These are phyloP conservation scores for Euryodendron excelsum DNA, from an alignment of 148 eudicot species.

Conservation along the genomic window DNA sequence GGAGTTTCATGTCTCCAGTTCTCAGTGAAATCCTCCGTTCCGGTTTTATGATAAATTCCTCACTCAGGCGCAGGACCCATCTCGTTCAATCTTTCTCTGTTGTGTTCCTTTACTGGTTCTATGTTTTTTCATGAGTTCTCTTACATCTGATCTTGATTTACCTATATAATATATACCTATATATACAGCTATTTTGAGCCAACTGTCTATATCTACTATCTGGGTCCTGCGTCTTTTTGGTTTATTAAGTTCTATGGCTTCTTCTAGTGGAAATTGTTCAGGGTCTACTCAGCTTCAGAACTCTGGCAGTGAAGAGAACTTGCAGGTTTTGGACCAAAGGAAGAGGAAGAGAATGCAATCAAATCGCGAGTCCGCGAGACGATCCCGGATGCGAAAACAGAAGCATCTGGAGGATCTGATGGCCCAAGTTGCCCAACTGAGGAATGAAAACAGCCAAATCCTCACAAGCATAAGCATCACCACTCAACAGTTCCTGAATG, in stretches of 20 bases:
- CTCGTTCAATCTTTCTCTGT: constrained; percentile 78
- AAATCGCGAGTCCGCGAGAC: constrained; percentile 54
- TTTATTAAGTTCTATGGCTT: constrained; percentile 26
- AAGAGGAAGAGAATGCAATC: constrained; percentile 63
- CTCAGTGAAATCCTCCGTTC: constrained; percentile 70
- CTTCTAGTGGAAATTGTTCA: constrained; percentile 51
- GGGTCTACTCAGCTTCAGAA: constrained; percentile 32
- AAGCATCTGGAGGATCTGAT: constrained; percentile 41
- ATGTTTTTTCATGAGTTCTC: constrained; percentile 60
- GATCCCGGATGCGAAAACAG: constrained; percentile 45
- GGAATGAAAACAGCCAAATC: constrained; percentile 48
- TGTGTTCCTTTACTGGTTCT: constrained; percentile 74
- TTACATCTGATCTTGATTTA: not conserved
- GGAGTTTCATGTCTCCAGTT: constrained; percentile 57
- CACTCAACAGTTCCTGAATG: constrained; percentile 38
- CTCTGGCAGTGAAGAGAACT: constrained; percentile 56
- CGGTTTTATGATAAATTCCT: constrained; percentile 73
- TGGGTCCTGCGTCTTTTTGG: constrained; percentile 13
- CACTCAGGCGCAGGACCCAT: constrained; percentile 70
- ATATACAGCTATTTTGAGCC: not conserved
- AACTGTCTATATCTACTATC: not conserved
- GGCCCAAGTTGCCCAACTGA: constrained; percentile 33
- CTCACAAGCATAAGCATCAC: constrained; percentile 29
- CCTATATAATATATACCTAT: not conserved
- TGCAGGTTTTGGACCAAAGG: constrained; percentile 49